Conservation (phyloP, 345 rosid species). For the Aethionema arabicum region DNA sequence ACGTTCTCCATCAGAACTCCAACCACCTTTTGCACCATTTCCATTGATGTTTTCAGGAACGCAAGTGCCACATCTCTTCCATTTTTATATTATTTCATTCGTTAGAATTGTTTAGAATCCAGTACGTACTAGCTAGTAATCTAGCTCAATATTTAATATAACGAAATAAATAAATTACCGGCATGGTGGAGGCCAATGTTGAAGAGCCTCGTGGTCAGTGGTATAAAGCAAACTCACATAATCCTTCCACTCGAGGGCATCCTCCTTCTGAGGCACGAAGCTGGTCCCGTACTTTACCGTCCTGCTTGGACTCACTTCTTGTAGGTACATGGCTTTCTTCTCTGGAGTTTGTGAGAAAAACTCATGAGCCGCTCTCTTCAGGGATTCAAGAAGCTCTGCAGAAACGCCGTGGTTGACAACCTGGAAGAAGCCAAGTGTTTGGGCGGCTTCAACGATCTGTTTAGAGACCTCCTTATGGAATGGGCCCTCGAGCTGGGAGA, state of each 20-base stretch:
- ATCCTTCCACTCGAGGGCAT: conserved; percentile 67
- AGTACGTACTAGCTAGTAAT: not conserved
- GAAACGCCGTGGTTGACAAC: conserved; percentile 60
- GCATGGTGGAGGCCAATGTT: conserved; percentile 54
- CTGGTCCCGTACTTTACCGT: conserved; percentile 56
- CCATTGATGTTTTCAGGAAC: conserved; percentile 43
- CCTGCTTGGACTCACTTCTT: conserved; percentile 49
- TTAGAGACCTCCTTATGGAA: conserved; percentile 38
- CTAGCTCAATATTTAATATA: not conserved
- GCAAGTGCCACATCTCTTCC: conserved; percentile 49
- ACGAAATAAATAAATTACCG: conserved; percentile 24
- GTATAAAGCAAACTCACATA: conserved; percentile 55
- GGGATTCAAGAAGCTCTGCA: conserved; percentile 42
- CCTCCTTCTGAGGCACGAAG: conserved; percentile 57
- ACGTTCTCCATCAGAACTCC: conserved; percentile 43
- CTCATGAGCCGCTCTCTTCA: conserved; percentile 44
- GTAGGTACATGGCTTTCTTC: conserved; percentile 43
- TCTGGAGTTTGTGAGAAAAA: conserved; percentile 47
- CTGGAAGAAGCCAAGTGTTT: conserved; percentile 56
- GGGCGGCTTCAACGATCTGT: conserved; percentile 45
- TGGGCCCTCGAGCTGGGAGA: conserved; percentile 46
- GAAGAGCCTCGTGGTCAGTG: conserved; percentile 50
- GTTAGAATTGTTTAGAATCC: not conserved
- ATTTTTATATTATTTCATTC: not conserved
- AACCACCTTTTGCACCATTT: conserved; percentile 44